Conservation (phyloP, 805 yeast species). For the Cyberlindnera petersonii region DNA sequence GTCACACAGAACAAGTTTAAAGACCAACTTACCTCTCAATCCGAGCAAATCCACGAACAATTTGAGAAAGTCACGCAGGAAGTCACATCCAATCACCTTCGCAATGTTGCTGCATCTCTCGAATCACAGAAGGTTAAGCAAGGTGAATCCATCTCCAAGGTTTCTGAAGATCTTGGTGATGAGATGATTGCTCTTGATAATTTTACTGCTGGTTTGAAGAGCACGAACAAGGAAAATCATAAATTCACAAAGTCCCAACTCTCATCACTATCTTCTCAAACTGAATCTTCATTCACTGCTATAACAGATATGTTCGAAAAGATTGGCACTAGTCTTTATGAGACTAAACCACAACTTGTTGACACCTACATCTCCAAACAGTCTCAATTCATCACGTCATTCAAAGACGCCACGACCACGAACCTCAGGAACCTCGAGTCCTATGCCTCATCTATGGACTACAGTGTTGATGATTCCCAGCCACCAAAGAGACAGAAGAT, state of each 20-base stretch:
- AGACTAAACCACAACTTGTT: slow-evolving; percentile 18
- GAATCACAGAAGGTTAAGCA: slow-evolving; percentile 12
- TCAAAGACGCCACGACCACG: slow-evolving; percentile 7
- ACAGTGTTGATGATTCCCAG: slow-evolving; percentile 12
- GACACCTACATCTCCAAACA: slow-evolving; percentile 15
- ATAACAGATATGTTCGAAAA: slow-evolving; percentile 13
- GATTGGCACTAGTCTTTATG: slow-evolving; percentile 11
- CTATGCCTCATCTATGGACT: slow-evolving; percentile 6
- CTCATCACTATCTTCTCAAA: slow-evolving; percentile 9
- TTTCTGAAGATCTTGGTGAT: slow-evolving; percentile 8
- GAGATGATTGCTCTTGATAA: slow-evolving; percentile 13
- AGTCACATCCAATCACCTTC: slow-evolving; percentile 16
- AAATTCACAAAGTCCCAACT: slow-evolving; percentile 17
- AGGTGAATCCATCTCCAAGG: not conserved
- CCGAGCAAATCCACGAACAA: not conserved
- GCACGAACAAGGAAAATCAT: slow-evolving; percentile 13
- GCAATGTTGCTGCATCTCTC: slow-evolving; percentile 18
- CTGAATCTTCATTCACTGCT: slow-evolving; percentile 14
- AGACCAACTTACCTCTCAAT: slow-evolving; percentile 5
- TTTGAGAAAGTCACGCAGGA: slow-evolving; percentile 12
- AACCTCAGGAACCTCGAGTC: slow-evolving; percentile 6
- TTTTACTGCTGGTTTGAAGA: slow-evolving; percentile 12
- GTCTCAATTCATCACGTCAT: slow-evolving; percentile 5
- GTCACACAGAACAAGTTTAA: slow-evolving; percentile 15
- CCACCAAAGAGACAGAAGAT: slow-evolving; percentile 23